Evolutionary conservation across 441 rosid genomes (phyloP), one percentile per base, ranked within the genome.

Genomic region (Hura crepitans): DNA sequence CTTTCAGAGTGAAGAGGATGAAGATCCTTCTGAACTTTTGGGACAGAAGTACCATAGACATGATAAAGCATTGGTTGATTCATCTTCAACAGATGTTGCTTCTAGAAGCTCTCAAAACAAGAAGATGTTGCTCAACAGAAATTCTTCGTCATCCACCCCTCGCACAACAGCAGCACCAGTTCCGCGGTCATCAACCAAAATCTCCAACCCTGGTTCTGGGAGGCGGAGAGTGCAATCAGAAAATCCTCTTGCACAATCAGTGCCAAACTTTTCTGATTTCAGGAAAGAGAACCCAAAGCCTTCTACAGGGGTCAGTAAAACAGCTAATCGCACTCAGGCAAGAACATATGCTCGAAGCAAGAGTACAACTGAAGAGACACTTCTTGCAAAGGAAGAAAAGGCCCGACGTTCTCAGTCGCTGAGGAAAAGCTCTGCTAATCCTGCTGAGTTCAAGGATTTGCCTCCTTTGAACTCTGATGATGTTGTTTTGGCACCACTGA

Each of bases 201-300:
- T 75, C 77, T 86, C 89, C 53, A 83, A 79, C 65, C 65, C 82
- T 18, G 53, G 73, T 77, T 79, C 89, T 37, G 96, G 83, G 66
- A 89, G 85, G 85, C 85, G 96, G 64, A 84, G 90, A 79, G 69
- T 71, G 58, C 99, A 85, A 59, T 77, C 86, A 74, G 99, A 87
- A 70, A 89, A 87, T 84, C 77, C 85, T 71, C 85, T 89, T 73
- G 92, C 89, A 30, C 97, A 89, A 62, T 91, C 97, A 33, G 96
- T 92, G 73, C 96, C 97, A 56, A 89, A 84, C 78, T 95, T 88
- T 76, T 85, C 89, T 42, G 96, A 92, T 77, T 77, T 91, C 62
- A 90, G 87, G 78, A 95, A 95, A 81, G 99, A 95, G 81, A 90
- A 88, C 74, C 82, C 96, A 66, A 92, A 86, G 67, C 89, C 95